phyloP scores from a whole-genome alignment of 768 basidiomycete species.

The Kwoniella sp. region DNA sequence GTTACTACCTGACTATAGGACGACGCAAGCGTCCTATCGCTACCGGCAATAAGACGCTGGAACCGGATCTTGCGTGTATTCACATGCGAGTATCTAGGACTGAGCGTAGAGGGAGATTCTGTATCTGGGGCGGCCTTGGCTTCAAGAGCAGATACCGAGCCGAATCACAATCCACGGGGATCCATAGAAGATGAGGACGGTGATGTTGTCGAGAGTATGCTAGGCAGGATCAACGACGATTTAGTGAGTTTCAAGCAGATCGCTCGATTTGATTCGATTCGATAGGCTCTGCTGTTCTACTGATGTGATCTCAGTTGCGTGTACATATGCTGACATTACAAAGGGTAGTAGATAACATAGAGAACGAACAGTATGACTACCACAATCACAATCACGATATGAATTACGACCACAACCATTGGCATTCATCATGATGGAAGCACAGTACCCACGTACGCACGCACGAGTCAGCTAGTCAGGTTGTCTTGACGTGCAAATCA shows the following conservation, averaged over 20 bases:
- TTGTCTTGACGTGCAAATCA: too few relatives aligned
- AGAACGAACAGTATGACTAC: too few relatives aligned
- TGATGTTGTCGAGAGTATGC: background rate
- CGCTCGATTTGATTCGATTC: too few relatives aligned
- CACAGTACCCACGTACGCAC: too few relatives aligned
- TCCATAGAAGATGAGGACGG: background rate
- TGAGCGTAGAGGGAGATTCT: slow-evolving; percentile 20
- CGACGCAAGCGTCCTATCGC: slow-evolving; percentile 80
- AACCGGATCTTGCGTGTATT: slow-evolving; percentile 84
- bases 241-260: slow-evolving; percentile 3
- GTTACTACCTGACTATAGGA: slow-evolving; percentile 65
- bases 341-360: slow-evolving; percentile 2
- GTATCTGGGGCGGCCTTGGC: background rate
- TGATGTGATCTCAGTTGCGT: too few relatives aligned
- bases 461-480: too few relatives aligned
- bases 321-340: background rate
- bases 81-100: slow-evolving; percentile 81
- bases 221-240: background rate
- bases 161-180: background rate
- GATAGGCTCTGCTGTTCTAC: too few relatives aligned
- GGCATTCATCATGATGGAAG: too few relatives aligned
- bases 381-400: too few relatives aligned
- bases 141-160: background rate
- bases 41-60: slow-evolving; percentile 86
- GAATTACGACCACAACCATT: too few relatives aligned